Evolutionary conservation across 495 filamentous ascomycete genomes (phyloP).

Genomic region (Xylaria venustula): DNA sequence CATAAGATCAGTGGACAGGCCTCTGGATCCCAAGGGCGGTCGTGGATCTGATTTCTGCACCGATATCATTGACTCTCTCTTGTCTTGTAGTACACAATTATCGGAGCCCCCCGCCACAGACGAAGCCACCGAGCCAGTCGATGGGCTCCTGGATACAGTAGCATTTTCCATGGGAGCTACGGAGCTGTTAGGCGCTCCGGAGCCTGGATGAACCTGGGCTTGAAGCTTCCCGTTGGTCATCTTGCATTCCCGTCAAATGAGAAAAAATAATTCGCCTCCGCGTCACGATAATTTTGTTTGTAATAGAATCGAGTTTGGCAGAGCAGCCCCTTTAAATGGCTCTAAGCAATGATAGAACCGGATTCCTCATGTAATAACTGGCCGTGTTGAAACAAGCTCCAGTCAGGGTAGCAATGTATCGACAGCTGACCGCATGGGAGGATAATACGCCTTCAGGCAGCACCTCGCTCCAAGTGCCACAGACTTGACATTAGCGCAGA

Average conservation of each 20-base stretch:
- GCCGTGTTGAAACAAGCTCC: not conserved
- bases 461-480: slow-evolving; percentile 14
- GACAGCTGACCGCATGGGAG: not conserved
- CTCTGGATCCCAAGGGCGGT: not conserved
- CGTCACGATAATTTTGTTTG: not conserved
- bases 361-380: not conserved
- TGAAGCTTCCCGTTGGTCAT: slow-evolving; percentile 9
- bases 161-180: not conserved
- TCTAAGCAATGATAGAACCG: not conserved
- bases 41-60: not conserved
- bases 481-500: slow-evolving; percentile 10
- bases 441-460: slow-evolving; percentile 5
- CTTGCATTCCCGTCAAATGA: not conserved
- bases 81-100: slow-evolving; percentile 1
- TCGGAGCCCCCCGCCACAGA: not conserved
- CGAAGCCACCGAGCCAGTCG: slow-evolving; percentile 3
- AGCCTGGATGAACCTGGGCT: not conserved
- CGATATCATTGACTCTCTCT: not conserved
- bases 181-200: not conserved
- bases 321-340: not conserved
- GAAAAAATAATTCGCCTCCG: not conserved
- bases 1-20: slow-evolving; percentile 11
- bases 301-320: not conserved
- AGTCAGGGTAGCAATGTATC: slow-evolving; percentile 9
- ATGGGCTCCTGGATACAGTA: not conserved